Percentiles rank a stretch among this genome's conserved stretches.
phyloP scores from a whole-genome alignment of 345 rosid genomes.

The Sisymbrium altissimum region DNA sequence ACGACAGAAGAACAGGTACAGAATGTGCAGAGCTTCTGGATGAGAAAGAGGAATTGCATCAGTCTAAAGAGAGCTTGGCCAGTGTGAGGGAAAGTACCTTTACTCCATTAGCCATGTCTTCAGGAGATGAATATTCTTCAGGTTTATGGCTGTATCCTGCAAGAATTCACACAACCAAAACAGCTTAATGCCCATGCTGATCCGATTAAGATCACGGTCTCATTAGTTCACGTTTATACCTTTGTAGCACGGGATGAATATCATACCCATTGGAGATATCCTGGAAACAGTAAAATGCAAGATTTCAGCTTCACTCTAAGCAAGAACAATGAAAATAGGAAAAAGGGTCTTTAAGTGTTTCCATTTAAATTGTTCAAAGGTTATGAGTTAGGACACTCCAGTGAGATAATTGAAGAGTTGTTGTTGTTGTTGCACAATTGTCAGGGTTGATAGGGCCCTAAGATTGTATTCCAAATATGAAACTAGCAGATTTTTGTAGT shows the following conservation, averaged over 20 bases:
- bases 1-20: conserved; percentile 4
- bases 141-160: conserved; percentile 97
- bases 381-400: neutral
- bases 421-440: neutral
- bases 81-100: conserved; percentile 72
- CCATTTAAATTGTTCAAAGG: neutral
- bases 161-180: conserved; percentile 13
- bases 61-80: conserved; percentile 60
- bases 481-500: conserved; percentile 3
- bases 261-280: conserved; percentile 95
- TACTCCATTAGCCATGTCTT: conserved; percentile 78
- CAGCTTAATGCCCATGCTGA: neutral
- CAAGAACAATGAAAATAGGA: neutral
- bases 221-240: conserved; percentile 38
- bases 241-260: conserved; percentile 95
- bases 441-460: neutral
- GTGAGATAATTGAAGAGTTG: neutral
- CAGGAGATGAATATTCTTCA: conserved; percentile 68
- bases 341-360: neutral
- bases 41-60: conserved; percentile 17
- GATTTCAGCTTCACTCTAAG: neutral
- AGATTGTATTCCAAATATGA: neutral
- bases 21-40: conserved; percentile 22
- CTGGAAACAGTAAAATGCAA: conserved; percentile 40
- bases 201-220: neutral